phyloP scores from a whole-genome alignment of 345 rosid species.

The Eucalyptus sideroxylon region DNA sequence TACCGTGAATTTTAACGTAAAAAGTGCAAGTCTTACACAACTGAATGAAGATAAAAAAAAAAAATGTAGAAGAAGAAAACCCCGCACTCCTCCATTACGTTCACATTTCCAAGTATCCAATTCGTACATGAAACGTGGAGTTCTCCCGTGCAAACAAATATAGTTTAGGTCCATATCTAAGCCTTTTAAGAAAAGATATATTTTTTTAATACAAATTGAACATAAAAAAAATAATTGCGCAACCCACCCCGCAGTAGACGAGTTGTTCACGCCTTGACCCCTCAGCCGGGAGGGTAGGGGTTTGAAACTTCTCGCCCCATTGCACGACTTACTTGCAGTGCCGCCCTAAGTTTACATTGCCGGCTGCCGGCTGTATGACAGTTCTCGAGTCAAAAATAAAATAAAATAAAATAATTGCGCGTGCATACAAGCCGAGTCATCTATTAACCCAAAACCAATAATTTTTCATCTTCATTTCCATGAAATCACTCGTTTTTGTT shows the following conservation, averaged over 20 bases:
- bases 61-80: background rate
- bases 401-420: background rate
- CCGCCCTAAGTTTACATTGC: rapidly evolving
- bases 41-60: background rate
- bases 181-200: background rate
- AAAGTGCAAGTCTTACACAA: background rate
- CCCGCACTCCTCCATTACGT: background rate
- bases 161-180: background rate
- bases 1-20: too few relatives aligned
- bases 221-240: background rate
- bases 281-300: too few relatives aligned
- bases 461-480: background rate
- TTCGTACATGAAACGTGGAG: background rate
- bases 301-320: too few relatives aligned
- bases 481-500: background rate
- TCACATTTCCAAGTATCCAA: background rate
- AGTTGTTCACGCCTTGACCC: too few relatives aligned
- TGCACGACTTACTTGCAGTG: rapidly evolving
- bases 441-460: background rate
- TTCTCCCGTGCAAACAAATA: background rate
- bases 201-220: background rate
- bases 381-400: rapidly evolving
- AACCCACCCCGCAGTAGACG: rapidly evolving
- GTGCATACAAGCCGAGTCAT: background rate
- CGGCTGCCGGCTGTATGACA: rapidly evolving